phyloP scores from a whole-genome alignment of 176 grass and related monocot species.

The Rhipidocladum racemiflorum region DNA sequence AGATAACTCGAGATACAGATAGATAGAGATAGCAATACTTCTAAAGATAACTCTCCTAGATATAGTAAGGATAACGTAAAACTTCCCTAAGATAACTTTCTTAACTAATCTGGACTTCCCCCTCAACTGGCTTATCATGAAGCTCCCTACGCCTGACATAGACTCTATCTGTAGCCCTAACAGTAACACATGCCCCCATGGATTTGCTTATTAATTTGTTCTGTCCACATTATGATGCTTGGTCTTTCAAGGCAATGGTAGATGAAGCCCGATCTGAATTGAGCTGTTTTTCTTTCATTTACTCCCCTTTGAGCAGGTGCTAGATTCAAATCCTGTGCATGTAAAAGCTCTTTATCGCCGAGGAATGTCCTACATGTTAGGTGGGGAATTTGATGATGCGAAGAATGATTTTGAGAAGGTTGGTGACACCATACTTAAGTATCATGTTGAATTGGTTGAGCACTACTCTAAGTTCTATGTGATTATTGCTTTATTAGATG shows the following conservation, averaged over 20 bases:
- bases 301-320: conserved; percentile 48
- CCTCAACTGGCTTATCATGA: too few relatives aligned
- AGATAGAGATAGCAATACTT: too few relatives aligned
- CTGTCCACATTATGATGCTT: background rate
- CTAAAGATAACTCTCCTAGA: too few relatives aligned
- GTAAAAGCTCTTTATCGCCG: conserved; percentile 86
- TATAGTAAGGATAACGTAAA: too few relatives aligned
- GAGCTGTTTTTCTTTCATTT: background rate
- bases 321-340: conserved; percentile 80
- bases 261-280: background rate
- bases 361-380: conserved; percentile 75
- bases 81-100: too few relatives aligned
- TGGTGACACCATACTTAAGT: conserved; percentile 7
- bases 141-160: too few relatives aligned
- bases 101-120: too few relatives aligned
- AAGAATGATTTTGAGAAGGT: conserved; percentile 93
- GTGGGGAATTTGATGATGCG: conserved; percentile 87
- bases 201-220: background rate
- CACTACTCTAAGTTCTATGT: background rate
- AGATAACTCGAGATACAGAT: too few relatives aligned
- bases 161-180: too few relatives aligned
- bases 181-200: background rate
- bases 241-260: background rate
- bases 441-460: background rate
- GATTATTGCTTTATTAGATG: conserved; percentile 54